These are phyloP conservation scores for Microcyclospora pomicola DNA, from an alignment of 2,329 filamentous ascomycete genomes.

Conservation along the genomic window DNA sequence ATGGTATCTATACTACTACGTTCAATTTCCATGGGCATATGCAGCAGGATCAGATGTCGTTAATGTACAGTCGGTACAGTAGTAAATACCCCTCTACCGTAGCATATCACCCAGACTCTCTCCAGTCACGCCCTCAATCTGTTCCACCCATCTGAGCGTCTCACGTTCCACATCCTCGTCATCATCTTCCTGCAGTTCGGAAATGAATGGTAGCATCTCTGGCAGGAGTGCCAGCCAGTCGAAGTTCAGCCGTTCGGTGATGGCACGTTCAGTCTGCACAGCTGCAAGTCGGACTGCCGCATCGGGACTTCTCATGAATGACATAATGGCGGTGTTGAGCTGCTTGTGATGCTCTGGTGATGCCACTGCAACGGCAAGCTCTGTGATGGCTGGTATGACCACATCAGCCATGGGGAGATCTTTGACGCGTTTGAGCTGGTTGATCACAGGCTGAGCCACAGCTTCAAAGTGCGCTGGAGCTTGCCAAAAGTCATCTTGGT, in stretches of 20 bases:
- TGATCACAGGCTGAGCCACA: conserved; percentile 55
- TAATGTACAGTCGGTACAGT: no score
- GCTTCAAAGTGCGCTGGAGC: conserved; percentile 70
- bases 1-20: no score
- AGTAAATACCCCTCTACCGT: conserved; percentile 10
- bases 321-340: conserved; percentile 65
- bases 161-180: conserved; percentile 86
- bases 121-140: conserved; percentile 77
- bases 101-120: conserved; percentile 89
- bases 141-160: conserved; percentile 77
- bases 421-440: conserved; percentile 37
- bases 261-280: conserved; percentile 59
- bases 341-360: conserved; percentile 84
- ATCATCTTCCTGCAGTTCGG: conserved; percentile 90
- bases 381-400: conserved; percentile 62
- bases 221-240: conserved; percentile 86
- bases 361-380: conserved; percentile 66
- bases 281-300: conserved; percentile 64
- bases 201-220: conserved; percentile 94
- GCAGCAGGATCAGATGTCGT: no score
- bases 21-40: no score
- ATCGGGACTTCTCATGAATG: conserved; percentile 60
- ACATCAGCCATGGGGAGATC: conserved; percentile 33
- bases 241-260: conserved; percentile 66
- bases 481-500: conserved; percentile 94